phyloP scores from a whole-genome alignment of 345 rosid species.

The Citrus australasica region DNA sequence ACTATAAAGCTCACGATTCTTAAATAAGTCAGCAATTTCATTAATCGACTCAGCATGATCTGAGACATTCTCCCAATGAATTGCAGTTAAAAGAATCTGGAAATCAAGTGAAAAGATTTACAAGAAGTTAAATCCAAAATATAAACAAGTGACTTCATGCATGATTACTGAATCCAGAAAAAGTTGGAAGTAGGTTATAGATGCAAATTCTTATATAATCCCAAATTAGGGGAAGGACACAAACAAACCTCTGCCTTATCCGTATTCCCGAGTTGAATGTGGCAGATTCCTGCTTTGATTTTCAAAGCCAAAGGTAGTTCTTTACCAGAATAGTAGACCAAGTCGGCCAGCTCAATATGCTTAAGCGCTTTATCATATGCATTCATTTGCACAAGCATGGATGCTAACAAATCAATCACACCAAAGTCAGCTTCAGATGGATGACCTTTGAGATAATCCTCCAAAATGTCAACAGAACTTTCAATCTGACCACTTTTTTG shows the following conservation, averaged over 20 bases:
- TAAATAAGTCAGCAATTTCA: neutral
- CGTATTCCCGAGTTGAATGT: constrained; percentile 56
- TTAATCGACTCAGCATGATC: neutral
- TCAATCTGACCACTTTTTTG: neutral
- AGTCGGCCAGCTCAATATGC: constrained; percentile 44
- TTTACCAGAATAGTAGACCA: constrained; percentile 36
- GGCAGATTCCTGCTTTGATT: constrained; percentile 80
- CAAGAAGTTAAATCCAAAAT: neutral
- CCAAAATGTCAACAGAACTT: neutral
- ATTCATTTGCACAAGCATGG: constrained; percentile 57
- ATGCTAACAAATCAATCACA: constrained; percentile 58
- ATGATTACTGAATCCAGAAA: neutral
- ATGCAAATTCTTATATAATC: neutral
- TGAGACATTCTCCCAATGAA: neutral
- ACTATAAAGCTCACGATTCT: neutral
- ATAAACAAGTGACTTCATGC: neutral
- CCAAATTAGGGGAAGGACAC: constrained; percentile 11
- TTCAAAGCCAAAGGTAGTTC: constrained; percentile 59
- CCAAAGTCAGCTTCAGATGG: constrained; percentile 46
- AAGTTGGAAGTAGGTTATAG: neutral
- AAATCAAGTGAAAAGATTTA: neutral
- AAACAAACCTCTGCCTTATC: constrained; percentile 82
- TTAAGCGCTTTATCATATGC: constrained; percentile 59
- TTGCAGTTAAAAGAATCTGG: neutral
- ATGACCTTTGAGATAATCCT: constrained; percentile 26